phyloP scores from a whole-genome alignment of 2,329 filamentous ascomycete genomes.

The Stagonosporopsis rhizophila region DNA sequence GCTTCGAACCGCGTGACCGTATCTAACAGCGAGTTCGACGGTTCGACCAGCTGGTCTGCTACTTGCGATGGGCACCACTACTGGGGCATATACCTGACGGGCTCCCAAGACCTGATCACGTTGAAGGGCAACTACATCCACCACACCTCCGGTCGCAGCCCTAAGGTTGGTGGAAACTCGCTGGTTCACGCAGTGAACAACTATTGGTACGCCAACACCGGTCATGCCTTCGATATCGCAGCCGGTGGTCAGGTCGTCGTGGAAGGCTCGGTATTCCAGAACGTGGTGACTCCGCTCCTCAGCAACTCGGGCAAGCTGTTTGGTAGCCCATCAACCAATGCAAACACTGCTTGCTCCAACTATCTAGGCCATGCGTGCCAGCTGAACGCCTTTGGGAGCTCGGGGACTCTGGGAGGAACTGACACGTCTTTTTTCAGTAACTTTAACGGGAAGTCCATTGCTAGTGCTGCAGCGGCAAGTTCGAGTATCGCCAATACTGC shows the following conservation, averaged over 20 bases:
- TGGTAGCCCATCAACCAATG: constrained; percentile 42
- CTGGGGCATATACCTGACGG: constrained; percentile 64
- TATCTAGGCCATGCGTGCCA: constrained; percentile 59
- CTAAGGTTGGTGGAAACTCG: constrained; percentile 62
- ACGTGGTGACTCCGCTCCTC: constrained; percentile 54
- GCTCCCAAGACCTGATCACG: constrained; percentile 62
- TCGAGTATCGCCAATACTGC: constrained; percentile 50
- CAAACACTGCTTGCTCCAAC: constrained; percentile 52
- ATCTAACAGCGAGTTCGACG: constrained; percentile 66
- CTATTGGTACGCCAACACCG: constrained; percentile 62
- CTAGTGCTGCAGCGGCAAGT: constrained; percentile 51
- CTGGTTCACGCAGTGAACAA: constrained; percentile 67
- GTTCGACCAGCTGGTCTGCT: constrained; percentile 59
- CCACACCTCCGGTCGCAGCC: constrained; percentile 62
- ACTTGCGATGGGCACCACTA: constrained; percentile 66
- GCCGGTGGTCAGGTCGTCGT: constrained; percentile 53
- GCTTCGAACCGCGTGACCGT: constrained; percentile 63
- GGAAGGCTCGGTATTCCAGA: constrained; percentile 65
- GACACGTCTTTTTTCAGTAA: constrained; percentile 58
- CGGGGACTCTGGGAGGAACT: constrained; percentile 29
- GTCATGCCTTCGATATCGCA: constrained; percentile 62
- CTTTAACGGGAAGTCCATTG: constrained; percentile 61
- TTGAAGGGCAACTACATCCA: constrained; percentile 67
- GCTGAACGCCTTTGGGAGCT: constrained; percentile 52
- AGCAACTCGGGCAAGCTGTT: constrained; percentile 51